Evolutionary conservation across 768 basidiomycete species (phyloP).

Genomic region (Phaeolepiota aurea): DNA sequence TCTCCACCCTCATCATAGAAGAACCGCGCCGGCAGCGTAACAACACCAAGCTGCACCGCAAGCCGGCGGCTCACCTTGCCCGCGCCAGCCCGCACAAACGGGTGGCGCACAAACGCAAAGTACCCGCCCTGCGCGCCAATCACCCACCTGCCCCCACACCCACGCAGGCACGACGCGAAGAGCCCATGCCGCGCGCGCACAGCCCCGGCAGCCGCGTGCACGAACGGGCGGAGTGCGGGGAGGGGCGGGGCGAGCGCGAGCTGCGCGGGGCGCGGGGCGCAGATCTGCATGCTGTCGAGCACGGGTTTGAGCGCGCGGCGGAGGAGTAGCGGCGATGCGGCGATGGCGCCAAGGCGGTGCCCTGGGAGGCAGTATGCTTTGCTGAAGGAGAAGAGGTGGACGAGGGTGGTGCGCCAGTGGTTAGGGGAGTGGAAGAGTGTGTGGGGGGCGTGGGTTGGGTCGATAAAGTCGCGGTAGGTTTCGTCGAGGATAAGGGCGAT

Average conservation of each 20-base stretch:
- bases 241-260: slow-evolving; percentile 54
- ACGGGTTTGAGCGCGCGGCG: slow-evolving; percentile 38
- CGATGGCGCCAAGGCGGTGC: slow-evolving; percentile 68
- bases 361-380: slow-evolving; percentile 80
- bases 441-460: slow-evolving; percentile 44
- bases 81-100: slow-evolving; percentile 39
- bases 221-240: slow-evolving; percentile 39
- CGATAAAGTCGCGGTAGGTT: slow-evolving; percentile 79
- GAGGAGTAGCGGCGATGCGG: slow-evolving; percentile 50
- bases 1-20: slow-evolving; percentile 31
- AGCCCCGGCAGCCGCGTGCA: slow-evolving; percentile 38
- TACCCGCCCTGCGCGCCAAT: slow-evolving; percentile 65
- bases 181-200: slow-evolving; percentile 45
- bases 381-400: slow-evolving; percentile 75
- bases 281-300: slow-evolving; percentile 76
- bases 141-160: too few relatives aligned
- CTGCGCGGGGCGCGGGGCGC: slow-evolving; percentile 68
- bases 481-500: slow-evolving; percentile 79
- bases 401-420: slow-evolving; percentile 52
- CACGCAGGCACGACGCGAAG: slow-evolving; percentile 43
- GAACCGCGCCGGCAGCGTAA: slow-evolving; percentile 59
- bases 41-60: slow-evolving; percentile 54
- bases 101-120: slow-evolving; percentile 71
- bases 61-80: slow-evolving; percentile 49
- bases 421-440: slow-evolving; percentile 37